Conservation (phyloP, 2,329 filamentous ascomycete species). For the Rutstroemia sp. region DNA sequence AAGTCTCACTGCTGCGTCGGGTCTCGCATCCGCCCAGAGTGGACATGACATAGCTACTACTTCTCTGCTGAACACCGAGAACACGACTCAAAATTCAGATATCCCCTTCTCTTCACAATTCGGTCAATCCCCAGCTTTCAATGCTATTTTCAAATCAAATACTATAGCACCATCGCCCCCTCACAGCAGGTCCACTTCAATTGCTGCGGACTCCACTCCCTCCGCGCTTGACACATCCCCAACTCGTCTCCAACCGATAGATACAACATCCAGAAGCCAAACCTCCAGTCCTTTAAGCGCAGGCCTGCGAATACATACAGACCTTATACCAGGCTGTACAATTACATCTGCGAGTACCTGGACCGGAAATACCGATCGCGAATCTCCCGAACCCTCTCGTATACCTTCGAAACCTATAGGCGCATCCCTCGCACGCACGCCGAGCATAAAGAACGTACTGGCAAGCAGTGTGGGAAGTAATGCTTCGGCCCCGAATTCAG, state of each 20-base stretch:
- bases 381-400: constrained; percentile 13
- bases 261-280: constrained; percentile 8
- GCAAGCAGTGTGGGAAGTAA: constrained; percentile 39
- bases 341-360: constrained; percentile 21
- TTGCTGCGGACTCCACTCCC: constrained; percentile 13
- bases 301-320: constrained; percentile 32
- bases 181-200: constrained; percentile 12
- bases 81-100: background rate
- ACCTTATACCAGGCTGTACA: constrained; percentile 24
- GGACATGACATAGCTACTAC: background rate
- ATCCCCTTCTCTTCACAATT: background rate
- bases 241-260: constrained; percentile 13
- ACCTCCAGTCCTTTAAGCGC: constrained; percentile 25
- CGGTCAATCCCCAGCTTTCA: background rate
- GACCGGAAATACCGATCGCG: constrained; percentile 11
- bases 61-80: background rate
- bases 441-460: constrained; percentile 51
- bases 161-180: constrained; percentile 34
- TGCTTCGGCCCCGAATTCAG: constrained; percentile 53
- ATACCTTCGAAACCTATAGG: constrained; percentile 20
- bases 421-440: constrained; percentile 47
- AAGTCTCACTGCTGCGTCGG: constrained; percentile 1
- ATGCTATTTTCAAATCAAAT: constrained; percentile 31
- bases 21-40: background rate
- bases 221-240: constrained; percentile 21